Percentiles rank a stretch among this genome's conserved stretches.
These are phyloP conservation scores for Sedum album DNA, from an alignment of 164 flowering plant genomes.

Conservation along the genomic window DNA sequence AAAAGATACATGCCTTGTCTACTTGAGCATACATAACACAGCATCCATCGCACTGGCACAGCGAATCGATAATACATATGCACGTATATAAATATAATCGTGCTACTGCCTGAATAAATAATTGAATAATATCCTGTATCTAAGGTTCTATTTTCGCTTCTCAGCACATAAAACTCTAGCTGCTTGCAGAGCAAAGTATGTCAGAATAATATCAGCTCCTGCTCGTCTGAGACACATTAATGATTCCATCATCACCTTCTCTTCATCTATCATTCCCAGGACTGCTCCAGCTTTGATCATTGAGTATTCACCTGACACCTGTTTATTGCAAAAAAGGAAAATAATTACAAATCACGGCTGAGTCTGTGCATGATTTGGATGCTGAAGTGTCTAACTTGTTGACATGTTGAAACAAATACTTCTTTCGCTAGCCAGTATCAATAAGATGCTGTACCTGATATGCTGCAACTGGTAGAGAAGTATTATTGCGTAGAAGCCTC, in stretches of 20 bases:
- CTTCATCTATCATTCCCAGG: constrained; percentile 90
- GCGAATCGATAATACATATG: too few relatives aligned
- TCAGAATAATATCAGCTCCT: constrained; percentile 88
- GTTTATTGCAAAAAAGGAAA: background rate
- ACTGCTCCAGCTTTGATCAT: constrained; percentile 93
- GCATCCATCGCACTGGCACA: too few relatives aligned
- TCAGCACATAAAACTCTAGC: constrained; percentile 72
- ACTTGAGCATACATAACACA: too few relatives aligned
- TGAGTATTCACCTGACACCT: constrained; percentile 97
- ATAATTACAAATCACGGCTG: background rate
- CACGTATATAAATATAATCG: too few relatives aligned
- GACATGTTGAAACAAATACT: too few relatives aligned
- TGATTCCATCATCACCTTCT: constrained; percentile 92
- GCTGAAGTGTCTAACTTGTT: background rate
- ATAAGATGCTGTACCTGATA: constrained; percentile 59
- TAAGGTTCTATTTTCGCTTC: constrained; percentile 48
- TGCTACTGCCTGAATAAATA: too few relatives aligned
- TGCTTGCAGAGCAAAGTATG: constrained; percentile 89
- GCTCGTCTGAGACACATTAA: constrained; percentile 85
- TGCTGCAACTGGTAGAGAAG: constrained; percentile 89
- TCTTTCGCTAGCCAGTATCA: background rate
- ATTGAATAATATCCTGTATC: too few relatives aligned
- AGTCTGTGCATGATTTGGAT: too few relatives aligned
- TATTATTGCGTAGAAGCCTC: constrained; percentile 72
- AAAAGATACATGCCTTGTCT: too few relatives aligned